Evolutionary conservation across 306 rosid species (phyloP), one percentile per base, ranked within the genome.

Genomic region (Castanopsis chinensis): DNA sequence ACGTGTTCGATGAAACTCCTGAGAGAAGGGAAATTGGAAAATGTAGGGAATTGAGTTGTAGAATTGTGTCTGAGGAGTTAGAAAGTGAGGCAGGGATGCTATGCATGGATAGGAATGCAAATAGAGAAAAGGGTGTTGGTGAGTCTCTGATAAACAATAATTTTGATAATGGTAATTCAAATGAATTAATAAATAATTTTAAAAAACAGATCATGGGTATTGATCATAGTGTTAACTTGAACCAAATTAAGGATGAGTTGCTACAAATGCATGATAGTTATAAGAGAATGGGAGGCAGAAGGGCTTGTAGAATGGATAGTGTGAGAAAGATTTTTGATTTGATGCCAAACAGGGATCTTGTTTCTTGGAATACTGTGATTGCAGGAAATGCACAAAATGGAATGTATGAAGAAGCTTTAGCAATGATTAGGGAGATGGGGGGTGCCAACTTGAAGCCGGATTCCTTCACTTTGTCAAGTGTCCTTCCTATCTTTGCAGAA

Each of bases 291-390:
- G 76, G 43, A 67, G 76, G 37, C 35, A 19, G n/a, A 74, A 65
- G 30, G 55, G 12, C 21, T 37, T 11, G 71, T 32, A 49, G 27
- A 33, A 70, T 75, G 72, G 87, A 77, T 67, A 32, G 77, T 41
- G 93, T 88, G 68, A 76, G 87, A 32, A 94, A 88, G 89, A 83
- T 94, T 59, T 94, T 94, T 61, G 92, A 92, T 41, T 25, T 32
- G 65, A 94, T 94, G 98, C 89, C 89, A 1, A 67, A 80, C 13
- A 82, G 58, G 82, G 94, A 92, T 85, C 73, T 92, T 83, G 93
- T 90, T 89, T 94, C 98, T 4, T 92, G 97, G 98, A 92, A 91
- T 85, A 94, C 98, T 10, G 82, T 94, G 61, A 88, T 92, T 81
- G 85, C 94, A 0, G 92, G 97, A 71, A 79, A 79, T 71, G 97